Evolutionary conservation across 2,329 filamentous ascomycete genomes (phyloP).

Genomic region (Exophiala sp.): DNA sequence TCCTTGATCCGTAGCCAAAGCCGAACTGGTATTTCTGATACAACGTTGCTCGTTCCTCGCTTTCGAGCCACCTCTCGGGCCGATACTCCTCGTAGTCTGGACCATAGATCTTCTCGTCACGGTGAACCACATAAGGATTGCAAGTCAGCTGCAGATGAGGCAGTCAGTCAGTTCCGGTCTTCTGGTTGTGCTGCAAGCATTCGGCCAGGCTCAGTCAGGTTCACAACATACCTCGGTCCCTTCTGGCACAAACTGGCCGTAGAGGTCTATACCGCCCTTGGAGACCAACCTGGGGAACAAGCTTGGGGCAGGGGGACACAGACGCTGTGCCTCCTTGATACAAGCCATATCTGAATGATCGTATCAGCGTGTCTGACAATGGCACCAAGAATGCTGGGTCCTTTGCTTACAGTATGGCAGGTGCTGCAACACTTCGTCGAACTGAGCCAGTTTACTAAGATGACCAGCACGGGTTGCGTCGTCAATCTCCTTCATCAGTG

Average conservation of each 20-base stretch:
- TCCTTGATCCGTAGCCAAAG: constrained; percentile 30
- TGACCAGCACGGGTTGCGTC: constrained; percentile 33
- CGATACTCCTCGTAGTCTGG: constrained; percentile 15
- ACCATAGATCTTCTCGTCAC: constrained; percentile 17
- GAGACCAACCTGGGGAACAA: constrained; percentile 46
- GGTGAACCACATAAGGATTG: constrained; percentile 45
- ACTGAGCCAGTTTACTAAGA: constrained; percentile 36
- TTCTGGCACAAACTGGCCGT: constrained; percentile 37
- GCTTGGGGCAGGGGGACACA: constrained; percentile 48
- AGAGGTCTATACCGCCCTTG: constrained; percentile 36
- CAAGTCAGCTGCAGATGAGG: constrained; percentile 30
- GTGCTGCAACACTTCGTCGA: constrained; percentile 40
- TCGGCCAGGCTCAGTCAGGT: too few species aligned
- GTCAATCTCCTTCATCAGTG: constrained; percentile 46
- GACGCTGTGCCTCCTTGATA: constrained; percentile 47
- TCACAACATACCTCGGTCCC: constrained; percentile 41
- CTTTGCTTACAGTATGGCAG: constrained; percentile 39
- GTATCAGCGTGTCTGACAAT: too few species aligned
- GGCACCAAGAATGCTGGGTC: too few species aligned
- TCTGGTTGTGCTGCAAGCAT: too few species aligned
- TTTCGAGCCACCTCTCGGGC: constrained; percentile 32
- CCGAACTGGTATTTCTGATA: constrained; percentile 46
- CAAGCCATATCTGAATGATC: constrained; percentile 44
- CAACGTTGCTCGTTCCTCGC: constrained; percentile 36
- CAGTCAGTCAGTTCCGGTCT: too few species aligned